Evolutionary conservation across 2,329 filamentous ascomycete species (phyloP).

Genomic region (Pestalotiopsis sp.): DNA sequence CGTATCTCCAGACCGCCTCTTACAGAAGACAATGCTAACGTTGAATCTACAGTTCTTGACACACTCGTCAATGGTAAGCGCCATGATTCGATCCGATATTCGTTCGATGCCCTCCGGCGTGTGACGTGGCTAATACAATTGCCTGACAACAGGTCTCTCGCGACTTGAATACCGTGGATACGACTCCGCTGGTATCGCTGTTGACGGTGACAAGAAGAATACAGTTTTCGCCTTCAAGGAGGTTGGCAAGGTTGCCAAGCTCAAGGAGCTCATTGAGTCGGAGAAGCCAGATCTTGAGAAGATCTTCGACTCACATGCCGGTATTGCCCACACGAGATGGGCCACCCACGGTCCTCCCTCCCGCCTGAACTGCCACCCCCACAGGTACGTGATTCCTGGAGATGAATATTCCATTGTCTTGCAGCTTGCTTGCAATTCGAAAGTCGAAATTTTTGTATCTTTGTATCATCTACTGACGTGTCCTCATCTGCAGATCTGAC

Average conservation of each 20-base stretch:
- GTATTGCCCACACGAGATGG: slow-evolving; percentile 99
- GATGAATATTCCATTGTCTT: slow-evolving; percentile 1
- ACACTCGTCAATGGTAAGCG: slow-evolving; percentile 89
- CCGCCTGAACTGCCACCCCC: slow-evolving; percentile 95
- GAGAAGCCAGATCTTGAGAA: slow-evolving; percentile 84
- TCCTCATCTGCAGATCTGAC: slow-evolving; percentile 70
- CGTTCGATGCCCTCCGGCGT: neutral
- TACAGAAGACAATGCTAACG: neutral
- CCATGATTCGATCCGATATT: neutral
- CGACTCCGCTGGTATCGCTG: slow-evolving; percentile 92
- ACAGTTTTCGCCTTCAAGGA: slow-evolving; percentile 98
- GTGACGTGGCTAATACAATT: slow-evolving; percentile 3
- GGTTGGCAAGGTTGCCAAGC: slow-evolving; percentile 97
- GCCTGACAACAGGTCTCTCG: slow-evolving; percentile 69
- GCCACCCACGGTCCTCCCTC: slow-evolving; percentile 96
- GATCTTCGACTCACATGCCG: slow-evolving; percentile 96
- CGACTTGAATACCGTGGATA: slow-evolving; percentile 98
- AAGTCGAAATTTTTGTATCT: neutral
- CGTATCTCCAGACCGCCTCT: neutral
- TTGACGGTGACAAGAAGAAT: slow-evolving; percentile 99
- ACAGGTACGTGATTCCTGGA: slow-evolving; percentile 68
- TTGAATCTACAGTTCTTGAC: slow-evolving; percentile 62
- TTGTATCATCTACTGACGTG: slow-evolving; percentile 3
- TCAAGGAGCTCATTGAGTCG: slow-evolving; percentile 89
- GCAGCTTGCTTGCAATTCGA: slow-evolving; percentile 19